A percentile compares a stretch with the other conserved stretches of the same genome.
Evolutionary conservation across 1,284 basidiomycete genomes (phyloP).

Genomic region (Cryptococcus sp.): DNA sequence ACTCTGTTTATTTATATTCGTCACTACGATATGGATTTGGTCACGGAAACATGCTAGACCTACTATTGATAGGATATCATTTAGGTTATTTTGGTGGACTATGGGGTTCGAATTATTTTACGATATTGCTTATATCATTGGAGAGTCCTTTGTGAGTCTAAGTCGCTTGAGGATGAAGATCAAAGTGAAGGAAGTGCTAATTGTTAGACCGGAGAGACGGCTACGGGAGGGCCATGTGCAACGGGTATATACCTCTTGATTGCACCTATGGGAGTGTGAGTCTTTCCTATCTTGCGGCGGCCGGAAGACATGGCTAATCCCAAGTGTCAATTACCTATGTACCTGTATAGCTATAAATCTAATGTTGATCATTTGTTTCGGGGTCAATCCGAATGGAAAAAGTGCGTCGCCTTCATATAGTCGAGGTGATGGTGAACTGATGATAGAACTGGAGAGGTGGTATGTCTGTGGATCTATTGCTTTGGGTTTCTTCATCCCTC

Average conservation of each 20-base stretch:
- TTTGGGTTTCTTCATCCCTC: conserved; percentile 10
- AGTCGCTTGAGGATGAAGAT: neutral
- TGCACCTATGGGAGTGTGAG: conserved; percentile 26
- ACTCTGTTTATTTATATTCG: neutral
- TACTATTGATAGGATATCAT: neutral
- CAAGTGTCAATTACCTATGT: conserved; percentile 35
- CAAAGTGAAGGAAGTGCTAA: neutral
- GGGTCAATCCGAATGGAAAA: conserved; percentile 26
- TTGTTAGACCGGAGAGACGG: neutral
- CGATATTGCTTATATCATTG: neutral
- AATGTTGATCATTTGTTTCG: conserved; percentile 30
- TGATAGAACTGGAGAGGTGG: conserved; percentile 20
- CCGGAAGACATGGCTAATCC: neutral
- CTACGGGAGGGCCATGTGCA: conserved; percentile 8
- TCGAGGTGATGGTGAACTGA: neutral
- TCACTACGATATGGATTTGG: neutral
- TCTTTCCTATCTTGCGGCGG: neutral
- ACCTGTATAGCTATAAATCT: conserved; percentile 39
- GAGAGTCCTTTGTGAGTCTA: neutral
- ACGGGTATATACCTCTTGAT: conserved; percentile 31
- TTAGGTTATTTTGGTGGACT: neutral
- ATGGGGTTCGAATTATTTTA: neutral
- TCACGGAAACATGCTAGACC: neutral
- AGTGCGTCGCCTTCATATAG: conserved; percentile 11
- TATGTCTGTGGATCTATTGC: conserved; percentile 16